Percentiles rank a stretch among this genome's conserved stretches.
These are phyloP conservation scores for Sphagnum tenellum DNA, from an alignment of 225 moss, liverwort and hornwort species.

Conservation along the genomic window DNA sequence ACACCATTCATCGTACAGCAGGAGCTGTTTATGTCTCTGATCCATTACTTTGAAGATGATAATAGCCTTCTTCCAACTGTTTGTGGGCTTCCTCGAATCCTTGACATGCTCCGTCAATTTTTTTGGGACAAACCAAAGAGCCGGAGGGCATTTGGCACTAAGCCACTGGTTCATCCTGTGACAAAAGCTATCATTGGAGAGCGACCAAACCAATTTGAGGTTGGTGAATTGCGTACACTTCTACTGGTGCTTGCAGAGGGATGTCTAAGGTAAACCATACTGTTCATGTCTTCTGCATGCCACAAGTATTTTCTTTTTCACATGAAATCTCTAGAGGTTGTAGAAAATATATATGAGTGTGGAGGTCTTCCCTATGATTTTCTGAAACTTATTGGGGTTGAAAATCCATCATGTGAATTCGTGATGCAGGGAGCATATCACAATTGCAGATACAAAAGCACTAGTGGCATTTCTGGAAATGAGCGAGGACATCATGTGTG, in stretches of 20 bases:
- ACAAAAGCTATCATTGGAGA: constrained; percentile 60
- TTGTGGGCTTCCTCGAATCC: constrained; percentile 61
- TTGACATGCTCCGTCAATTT: constrained; percentile 73
- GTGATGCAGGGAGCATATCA: constrained; percentile 38
- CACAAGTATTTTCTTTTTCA: too few relatives aligned
- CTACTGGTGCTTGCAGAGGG: constrained; percentile 55
- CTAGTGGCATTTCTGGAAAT: constrained; percentile 61
- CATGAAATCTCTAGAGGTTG: too few relatives aligned
- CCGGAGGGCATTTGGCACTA: constrained; percentile 49
- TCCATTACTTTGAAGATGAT: constrained; percentile 63
- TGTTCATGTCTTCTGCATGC: too few relatives aligned
- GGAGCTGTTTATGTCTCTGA: constrained; percentile 56
- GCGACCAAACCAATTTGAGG: constrained; percentile 44
- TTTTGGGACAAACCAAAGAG: constrained; percentile 66
- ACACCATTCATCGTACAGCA: constrained; percentile 62
- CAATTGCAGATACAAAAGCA: constrained; percentile 43
- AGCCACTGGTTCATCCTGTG: constrained; percentile 64
- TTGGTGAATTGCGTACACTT: constrained; percentile 59
- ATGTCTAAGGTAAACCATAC: constrained; percentile 37
- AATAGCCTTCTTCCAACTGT: constrained; percentile 54
- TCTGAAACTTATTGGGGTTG: too few relatives aligned
- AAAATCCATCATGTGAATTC: too few relatives aligned
- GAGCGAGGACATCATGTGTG: constrained; percentile 57
- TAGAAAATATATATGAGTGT: too few relatives aligned
- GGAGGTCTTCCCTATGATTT: too few relatives aligned